A percentile compares a stretch with the other conserved stretches of the same genome.
phyloP scores from a whole-genome alignment of 2,329 filamentous ascomycete species.

The Cladosporium sp. region DNA sequence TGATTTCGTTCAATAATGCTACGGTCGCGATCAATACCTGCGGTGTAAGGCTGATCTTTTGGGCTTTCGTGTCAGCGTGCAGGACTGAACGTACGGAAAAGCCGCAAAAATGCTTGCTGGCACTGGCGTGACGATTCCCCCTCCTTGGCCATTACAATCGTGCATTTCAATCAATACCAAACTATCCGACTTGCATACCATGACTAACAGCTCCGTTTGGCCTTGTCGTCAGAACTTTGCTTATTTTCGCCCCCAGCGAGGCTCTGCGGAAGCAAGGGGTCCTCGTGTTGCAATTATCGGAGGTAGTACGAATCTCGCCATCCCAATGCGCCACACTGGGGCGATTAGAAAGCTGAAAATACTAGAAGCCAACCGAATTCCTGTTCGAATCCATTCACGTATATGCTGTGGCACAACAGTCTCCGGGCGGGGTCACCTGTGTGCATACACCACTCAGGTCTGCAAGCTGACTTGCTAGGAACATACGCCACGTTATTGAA shows the following conservation, averaged over 20 bases:
- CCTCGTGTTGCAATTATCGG: not conserved
- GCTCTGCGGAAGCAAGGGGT: not conserved
- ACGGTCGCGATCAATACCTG: not conserved
- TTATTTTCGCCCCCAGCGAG: too few relatives aligned
- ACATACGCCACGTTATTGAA: not conserved
- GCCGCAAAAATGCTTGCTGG: too few relatives aligned
- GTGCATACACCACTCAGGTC: not conserved
- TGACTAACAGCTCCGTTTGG: too few relatives aligned
- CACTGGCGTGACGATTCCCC: too few relatives aligned
- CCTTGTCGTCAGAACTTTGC: too few relatives aligned
- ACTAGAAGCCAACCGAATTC: not conserved
- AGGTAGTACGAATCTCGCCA: not conserved
- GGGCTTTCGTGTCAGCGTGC: not conserved
- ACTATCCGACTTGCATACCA: too few relatives aligned
- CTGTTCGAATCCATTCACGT: not conserved
- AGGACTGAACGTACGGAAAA: not conserved
- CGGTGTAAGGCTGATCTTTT: not conserved
- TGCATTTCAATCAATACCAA: too few relatives aligned
- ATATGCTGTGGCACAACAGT: not conserved
- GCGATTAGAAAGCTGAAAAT: not conserved
- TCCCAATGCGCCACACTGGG: not conserved
- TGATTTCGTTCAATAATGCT: not conserved
- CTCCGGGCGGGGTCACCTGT: not conserved
- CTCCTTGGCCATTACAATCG: too few relatives aligned
- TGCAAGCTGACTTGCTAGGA: conserved; percentile 5